Conservation (phyloP, 352 stramenopile species). For the Globisporangium echinulatum region DNA sequence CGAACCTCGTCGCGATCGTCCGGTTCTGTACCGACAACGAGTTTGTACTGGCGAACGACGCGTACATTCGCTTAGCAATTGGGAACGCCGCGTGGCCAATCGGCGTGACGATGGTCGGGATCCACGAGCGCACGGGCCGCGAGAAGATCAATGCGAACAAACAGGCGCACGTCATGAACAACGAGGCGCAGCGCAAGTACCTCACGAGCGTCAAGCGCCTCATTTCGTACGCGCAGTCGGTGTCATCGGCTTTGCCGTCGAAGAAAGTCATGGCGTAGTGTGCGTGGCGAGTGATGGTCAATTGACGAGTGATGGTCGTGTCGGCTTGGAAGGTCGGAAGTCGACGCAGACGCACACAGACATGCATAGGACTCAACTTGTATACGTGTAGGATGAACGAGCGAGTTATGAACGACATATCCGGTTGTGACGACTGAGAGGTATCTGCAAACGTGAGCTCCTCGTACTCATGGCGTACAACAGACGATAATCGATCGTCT, state of each 20-base stretch:
- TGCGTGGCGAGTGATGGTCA: too few relatives aligned
- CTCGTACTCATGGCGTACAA: too few relatives aligned
- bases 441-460: too few relatives aligned
- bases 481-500: too few relatives aligned
- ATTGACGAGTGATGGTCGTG: too few relatives aligned
- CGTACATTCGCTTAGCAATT: constrained; percentile 97
- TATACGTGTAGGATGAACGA: too few relatives aligned
- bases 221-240: constrained; percentile 95
- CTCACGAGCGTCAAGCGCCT: constrained; percentile 97
- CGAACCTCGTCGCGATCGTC: constrained; percentile 92
- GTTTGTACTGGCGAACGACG: constrained; percentile 95
- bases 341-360: too few relatives aligned
- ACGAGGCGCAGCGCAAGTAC: constrained; percentile 97
- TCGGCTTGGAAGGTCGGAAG: too few relatives aligned
- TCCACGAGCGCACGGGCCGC: constrained; percentile 94
- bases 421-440: too few relatives aligned
- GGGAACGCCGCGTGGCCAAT: constrained; percentile 98
- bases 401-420: too few relatives aligned
- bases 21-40: constrained; percentile 90
- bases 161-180: constrained; percentile 99
- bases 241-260: constrained; percentile 77
- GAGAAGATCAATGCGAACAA: constrained; percentile 97
- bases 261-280: constrained; percentile 69
- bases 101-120: constrained; percentile 98
- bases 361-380: too few relatives aligned